Base-by-base conservation (phyloP, 768 basidiomycete species). In the Tricholoma furcatifolium region DNA sequence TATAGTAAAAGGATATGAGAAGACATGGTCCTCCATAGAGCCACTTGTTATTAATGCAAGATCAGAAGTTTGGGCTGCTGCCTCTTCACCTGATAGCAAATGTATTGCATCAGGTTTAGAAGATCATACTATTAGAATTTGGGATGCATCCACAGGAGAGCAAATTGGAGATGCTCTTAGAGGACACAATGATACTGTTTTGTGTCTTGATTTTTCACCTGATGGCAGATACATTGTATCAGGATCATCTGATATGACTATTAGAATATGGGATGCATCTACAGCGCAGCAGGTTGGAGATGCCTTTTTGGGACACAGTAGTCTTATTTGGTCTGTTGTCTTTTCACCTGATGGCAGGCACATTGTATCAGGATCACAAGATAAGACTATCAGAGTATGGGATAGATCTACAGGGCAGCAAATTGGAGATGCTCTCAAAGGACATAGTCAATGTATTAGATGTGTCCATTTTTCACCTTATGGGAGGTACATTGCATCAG, bases 221-320 rank as follows among this genome's bases (percentile, higher is more conserved):
- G 59, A 60, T 54, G 54, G 50, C 5, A 51, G 21, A 20, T 32
- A 47, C 21, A 53, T 60, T 41, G 40, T 41, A 17, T 41, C 18
- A 17, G 40, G 40, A 41, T 41, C 40, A n/a, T 2, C 4, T 41
- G 40, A 20, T 17, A 3, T 6, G n/a, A 41, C 40, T 9, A 20
- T 41, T 4, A 41, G 6, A 41, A 20, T 41, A 2, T 41, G 40
- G 40, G 40, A 41, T 10, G 9, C 40, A 17, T 15, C 6, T 10
- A 20, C 40, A 46, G 53, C 32, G 18, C 51, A 21, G 46, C 55
- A 30, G 38, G 49, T 35, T 43, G 24, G 18, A 40, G 36, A 12
- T 17, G 32, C 34, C 27, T 41, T 59, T 4, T n/a, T 45, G 18
- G 60, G 60, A 1, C 58, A 60, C 49, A 27, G 7, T n/a, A n/a